These are phyloP conservation scores for Catunica adiposa DNA, from an alignment of 2,329 filamentous ascomycete species.

Conservation along the genomic window DNA sequence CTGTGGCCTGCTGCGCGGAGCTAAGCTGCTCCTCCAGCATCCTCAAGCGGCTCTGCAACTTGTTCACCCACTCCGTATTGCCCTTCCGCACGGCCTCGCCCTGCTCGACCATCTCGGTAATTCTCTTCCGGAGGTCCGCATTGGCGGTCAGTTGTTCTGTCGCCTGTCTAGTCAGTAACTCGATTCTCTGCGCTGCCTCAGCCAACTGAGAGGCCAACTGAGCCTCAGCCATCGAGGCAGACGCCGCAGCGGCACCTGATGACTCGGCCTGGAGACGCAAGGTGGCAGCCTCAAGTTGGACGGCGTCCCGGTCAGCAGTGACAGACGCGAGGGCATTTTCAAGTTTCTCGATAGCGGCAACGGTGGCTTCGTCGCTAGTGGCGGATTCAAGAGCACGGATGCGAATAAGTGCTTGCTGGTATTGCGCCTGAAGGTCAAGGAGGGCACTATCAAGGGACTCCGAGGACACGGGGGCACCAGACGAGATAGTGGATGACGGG, in stretches of 20 bases:
- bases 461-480: slow-evolving; percentile 36
- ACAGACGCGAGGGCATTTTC: slow-evolving; percentile 53
- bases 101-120: slow-evolving; percentile 62
- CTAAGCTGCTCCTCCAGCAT: slow-evolving; percentile 71
- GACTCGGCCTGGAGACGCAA: slow-evolving; percentile 45
- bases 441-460: slow-evolving; percentile 60
- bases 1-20: slow-evolving; percentile 66
- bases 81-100: slow-evolving; percentile 70
- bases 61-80: slow-evolving; percentile 67
- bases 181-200: slow-evolving; percentile 59
- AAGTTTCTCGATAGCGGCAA: slow-evolving; percentile 45
- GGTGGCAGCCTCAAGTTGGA: slow-evolving; percentile 44
- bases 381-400: slow-evolving; percentile 47
- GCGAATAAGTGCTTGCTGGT: slow-evolving; percentile 47
- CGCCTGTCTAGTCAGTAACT: slow-evolving; percentile 64
- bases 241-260: slow-evolving; percentile 39
- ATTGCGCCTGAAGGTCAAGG: slow-evolving; percentile 55
- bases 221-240: slow-evolving; percentile 41
- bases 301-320: slow-evolving; percentile 56
- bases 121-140: slow-evolving; percentile 53
- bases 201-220: slow-evolving; percentile 53
- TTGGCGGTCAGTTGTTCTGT: slow-evolving; percentile 68
- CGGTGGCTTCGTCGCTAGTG: slow-evolving; percentile 40
- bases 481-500: slow-evolving; percentile 22
- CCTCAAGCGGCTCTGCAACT: slow-evolving; percentile 66